Evolutionary conservation across 805 yeast genomes (phyloP).

Genomic region (Spathaspora girioi): DNA sequence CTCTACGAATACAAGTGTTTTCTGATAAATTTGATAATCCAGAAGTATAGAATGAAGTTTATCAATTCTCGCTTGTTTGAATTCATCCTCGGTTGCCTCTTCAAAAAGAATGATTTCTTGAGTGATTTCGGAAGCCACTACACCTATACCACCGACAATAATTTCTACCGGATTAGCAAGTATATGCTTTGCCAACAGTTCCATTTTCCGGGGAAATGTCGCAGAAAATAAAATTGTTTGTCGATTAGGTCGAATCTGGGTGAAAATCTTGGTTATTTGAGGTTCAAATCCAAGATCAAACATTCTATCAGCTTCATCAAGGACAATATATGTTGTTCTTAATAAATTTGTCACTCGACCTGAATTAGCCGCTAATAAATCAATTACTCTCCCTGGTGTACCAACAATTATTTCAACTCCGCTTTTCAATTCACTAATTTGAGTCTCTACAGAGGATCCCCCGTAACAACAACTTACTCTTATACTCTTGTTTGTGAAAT

Average conservation of each 20-base stretch:
- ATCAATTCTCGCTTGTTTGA: conserved; percentile 3
- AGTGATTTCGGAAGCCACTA: conserved; percentile 75
- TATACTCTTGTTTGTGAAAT: conserved; percentile 48
- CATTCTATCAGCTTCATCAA: conserved; percentile 96
- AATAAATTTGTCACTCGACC: conserved; percentile 71
- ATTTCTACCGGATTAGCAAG: conserved; percentile 68
- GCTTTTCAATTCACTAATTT: conserved; percentile 73
- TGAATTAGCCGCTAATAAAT: conserved; percentile 74
- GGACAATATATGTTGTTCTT: conserved; percentile 74
- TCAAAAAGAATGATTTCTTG: conserved; percentile 67
- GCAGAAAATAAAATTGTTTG: conserved; percentile 93
- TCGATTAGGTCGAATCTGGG: conserved; percentile 75
- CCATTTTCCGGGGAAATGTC: conserved; percentile 83
- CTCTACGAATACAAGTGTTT: conserved; percentile 79
- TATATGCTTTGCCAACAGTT: conserved; percentile 63
- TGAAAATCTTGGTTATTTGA: conserved; percentile 77
- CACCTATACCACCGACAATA: conserved; percentile 72
- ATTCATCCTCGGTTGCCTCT: conserved; percentile 44
- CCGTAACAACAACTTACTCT: conserved; percentile 83
- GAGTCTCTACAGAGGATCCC: conserved; percentile 78
- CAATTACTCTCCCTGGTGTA: conserved; percentile 94
- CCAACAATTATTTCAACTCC: conserved; percentile 83
- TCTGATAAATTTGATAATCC: conserved; percentile 37
- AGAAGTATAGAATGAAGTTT: conserved; percentile 56
- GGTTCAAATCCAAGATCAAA: conserved; percentile 98